phyloP scores from a whole-genome alignment of 2,329 filamentous ascomycete genomes.

The Juglanconis sp. region DNA sequence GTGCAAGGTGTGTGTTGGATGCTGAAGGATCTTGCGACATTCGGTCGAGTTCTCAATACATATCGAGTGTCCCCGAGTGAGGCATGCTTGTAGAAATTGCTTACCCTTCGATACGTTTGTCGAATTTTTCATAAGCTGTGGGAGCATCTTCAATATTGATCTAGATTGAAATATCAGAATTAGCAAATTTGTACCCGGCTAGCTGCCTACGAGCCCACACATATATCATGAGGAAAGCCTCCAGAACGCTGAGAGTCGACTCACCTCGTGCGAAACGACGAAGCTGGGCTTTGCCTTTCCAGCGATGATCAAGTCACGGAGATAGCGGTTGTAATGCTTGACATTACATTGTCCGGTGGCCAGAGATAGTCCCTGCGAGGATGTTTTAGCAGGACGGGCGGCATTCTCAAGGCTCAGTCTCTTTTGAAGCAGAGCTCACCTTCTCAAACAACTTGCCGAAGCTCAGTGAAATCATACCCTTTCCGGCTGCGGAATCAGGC shows the following conservation, averaged over 20 bases:
- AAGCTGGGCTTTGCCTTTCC: constrained; percentile 65
- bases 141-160: constrained; percentile 60
- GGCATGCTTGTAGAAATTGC: not conserved
- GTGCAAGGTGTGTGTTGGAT: too few relatives aligned
- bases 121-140: constrained; percentile 62
- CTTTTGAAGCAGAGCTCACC: constrained; percentile 30
- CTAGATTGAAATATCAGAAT: not conserved
- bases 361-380: constrained; percentile 50
- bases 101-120: constrained; percentile 60
- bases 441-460: constrained; percentile 70
- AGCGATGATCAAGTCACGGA: constrained; percentile 62
- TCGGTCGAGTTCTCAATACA: not conserved
- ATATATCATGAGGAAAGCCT: not conserved
- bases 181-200: not conserved
- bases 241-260: not conserved
- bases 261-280: constrained; percentile 58
- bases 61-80: not conserved
- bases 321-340: constrained; percentile 64
- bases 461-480: constrained; percentile 61
- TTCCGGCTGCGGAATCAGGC: constrained; percentile 56
- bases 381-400: not conserved
- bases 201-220: not conserved
- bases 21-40: too few relatives aligned
- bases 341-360: constrained; percentile 66
- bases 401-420: too few relatives aligned